A percentile compares a stretch with the other conserved stretches of the same genome.
Conservation (phyloP, 768 basidiomycete genomes). For the Russula sp. region DNA sequence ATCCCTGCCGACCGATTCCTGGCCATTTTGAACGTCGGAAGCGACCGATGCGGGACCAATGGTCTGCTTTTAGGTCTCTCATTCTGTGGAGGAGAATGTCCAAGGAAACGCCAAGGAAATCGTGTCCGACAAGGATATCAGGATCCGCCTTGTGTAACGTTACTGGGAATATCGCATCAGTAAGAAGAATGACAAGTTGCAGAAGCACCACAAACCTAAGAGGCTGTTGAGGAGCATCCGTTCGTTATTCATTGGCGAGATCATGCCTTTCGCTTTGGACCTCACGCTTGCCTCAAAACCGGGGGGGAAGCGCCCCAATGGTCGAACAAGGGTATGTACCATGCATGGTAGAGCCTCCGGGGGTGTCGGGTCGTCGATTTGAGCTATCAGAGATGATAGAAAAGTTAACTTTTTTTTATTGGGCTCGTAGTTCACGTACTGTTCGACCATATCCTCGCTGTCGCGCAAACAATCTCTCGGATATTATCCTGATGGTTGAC, state of each 20-base stretch:
- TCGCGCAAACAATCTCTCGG: conserved; percentile 85
- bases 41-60: conserved; percentile 91
- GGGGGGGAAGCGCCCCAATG: conserved; percentile 78
- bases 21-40: conserved; percentile 84
- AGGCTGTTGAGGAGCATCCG: conserved; percentile 77
- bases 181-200: neutral
- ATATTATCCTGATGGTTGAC: conserved; percentile 93
- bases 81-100: conserved; percentile 89
- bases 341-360: conserved; percentile 79
- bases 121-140: conserved; percentile 91
- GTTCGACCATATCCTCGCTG: conserved; percentile 76
- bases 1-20: conserved; percentile 69
- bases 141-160: conserved; percentile 84
- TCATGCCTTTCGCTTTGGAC: conserved; percentile 54
- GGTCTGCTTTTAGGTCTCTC: conserved; percentile 82
- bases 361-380: conserved; percentile 87
- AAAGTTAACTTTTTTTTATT: neutral
- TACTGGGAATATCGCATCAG: conserved; percentile 30
- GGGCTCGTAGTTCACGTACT: conserved; percentile 33
- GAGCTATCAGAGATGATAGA: conserved; percentile 40
- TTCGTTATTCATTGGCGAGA: conserved; percentile 74
- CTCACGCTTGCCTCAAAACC: conserved; percentile 71
- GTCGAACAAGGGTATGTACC: conserved; percentile 84
- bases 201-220: conserved; percentile 42
- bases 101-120: conserved; percentile 82